Conservation (phyloP, 1,139 yeast genomes). For the Hyphopichia fennica region DNA sequence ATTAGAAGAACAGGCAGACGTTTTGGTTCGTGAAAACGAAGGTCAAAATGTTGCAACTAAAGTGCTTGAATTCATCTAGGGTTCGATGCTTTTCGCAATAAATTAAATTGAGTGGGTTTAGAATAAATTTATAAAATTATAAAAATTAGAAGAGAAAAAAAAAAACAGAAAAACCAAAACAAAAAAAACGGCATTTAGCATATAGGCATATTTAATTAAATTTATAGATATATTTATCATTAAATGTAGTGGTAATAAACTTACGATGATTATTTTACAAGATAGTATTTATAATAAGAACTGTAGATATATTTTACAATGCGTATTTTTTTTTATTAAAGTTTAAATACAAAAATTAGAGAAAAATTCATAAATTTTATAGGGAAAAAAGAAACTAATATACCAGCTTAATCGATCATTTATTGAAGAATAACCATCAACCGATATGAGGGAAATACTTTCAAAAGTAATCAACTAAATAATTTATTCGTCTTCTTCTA, state of each 20-base stretch:
- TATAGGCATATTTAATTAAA: neutral
- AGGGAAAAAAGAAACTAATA: conserved; percentile 2
- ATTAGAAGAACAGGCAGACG: conserved; percentile 45
- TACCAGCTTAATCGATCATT: conserved; percentile 2
- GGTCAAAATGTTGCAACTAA: conserved; percentile 16
- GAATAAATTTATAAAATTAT: neutral
- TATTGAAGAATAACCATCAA: neutral
- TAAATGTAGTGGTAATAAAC: neutral
- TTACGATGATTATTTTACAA: neutral
- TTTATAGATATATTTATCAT: neutral
- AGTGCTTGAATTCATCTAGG: conserved; percentile 7
- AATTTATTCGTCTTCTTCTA: conserved; percentile 79
- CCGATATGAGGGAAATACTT: no score
- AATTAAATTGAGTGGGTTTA: neutral
- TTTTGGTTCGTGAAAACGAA: conserved; percentile 17
- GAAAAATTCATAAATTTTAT: conserved; percentile 3
- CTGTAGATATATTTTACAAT: conserved; percentile 1
- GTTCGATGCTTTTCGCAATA: neutral
- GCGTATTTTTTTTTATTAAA: conserved; percentile 4
- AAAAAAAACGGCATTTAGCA: neutral
- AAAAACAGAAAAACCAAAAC: neutral
- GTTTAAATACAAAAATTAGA: conserved; percentile 6
- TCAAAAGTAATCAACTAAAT: conserved; percentile 13
- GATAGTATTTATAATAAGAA: neutral
- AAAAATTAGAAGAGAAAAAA: neutral